Percentiles rank a stretch among this genome's conserved stretches.
phyloP scores from a whole-genome alignment of 2,329 filamentous ascomycete genomes.

The Hymenoscyphus fraxineus region DNA sequence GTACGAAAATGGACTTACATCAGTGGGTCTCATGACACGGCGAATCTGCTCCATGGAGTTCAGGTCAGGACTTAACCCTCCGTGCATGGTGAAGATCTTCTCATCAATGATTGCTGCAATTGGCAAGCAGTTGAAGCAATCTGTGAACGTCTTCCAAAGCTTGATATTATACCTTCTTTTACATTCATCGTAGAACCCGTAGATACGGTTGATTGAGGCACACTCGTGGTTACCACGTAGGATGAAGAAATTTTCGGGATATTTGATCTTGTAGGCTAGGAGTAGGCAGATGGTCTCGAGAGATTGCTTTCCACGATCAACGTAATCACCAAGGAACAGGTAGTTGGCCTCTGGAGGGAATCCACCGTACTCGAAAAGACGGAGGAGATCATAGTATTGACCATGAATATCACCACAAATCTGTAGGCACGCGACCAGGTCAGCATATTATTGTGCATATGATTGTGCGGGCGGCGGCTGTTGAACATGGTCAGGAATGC shows the following conservation, averaged over 20 bases:
- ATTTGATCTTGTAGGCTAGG: constrained; percentile 99
- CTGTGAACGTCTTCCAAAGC: constrained; percentile 99
- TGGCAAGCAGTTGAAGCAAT: constrained; percentile 98
- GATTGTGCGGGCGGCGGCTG: neutral
- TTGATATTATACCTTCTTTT: constrained; percentile 99
- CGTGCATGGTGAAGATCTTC: constrained; percentile 99
- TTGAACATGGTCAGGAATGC: neutral
- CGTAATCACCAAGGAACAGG: constrained; percentile 98
- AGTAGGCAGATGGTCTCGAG: constrained; percentile 97
- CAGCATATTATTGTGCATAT: constrained; percentile 12
- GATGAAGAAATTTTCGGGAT: constrained; percentile 99
- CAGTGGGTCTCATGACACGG: constrained; percentile 96
- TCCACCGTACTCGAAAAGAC: constrained; percentile 96
- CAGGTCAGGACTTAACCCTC: constrained; percentile 90
- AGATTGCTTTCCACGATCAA: constrained; percentile 98
- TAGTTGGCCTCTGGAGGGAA: constrained; percentile 99
- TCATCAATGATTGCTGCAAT: constrained; percentile 99
- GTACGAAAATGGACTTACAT: constrained; percentile 62
- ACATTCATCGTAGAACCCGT: constrained; percentile 99
- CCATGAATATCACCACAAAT: constrained; percentile 99
- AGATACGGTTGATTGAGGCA: constrained; percentile 97
- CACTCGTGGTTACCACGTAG: constrained; percentile 98
- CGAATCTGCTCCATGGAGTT: constrained; percentile 99
- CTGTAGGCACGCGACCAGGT: constrained; percentile 45
- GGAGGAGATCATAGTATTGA: constrained; percentile 96